Percentiles rank a stretch among this genome's conserved stretches.
phyloP scores from a whole-genome alignment of 176 grass and related monocot species.

The Avena sativa region DNA sequence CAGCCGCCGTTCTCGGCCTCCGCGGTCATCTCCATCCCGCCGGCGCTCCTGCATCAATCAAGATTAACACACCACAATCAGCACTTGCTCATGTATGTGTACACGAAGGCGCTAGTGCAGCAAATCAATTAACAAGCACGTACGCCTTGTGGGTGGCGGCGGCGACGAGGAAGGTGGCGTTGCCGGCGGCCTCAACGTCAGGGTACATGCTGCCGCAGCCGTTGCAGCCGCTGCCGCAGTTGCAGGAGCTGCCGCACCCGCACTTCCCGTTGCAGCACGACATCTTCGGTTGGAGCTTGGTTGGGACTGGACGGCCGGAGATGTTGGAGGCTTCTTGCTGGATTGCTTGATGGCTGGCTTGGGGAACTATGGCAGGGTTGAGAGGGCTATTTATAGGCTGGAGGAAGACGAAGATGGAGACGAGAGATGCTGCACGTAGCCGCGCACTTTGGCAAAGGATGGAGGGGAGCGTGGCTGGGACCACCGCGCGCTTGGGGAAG shows the following conservation, averaged over 20 bases:
- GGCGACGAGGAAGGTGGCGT: slow-evolving; percentile 34
- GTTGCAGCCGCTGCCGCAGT: slow-evolving; percentile 57
- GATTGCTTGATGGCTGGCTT: slow-evolving; percentile 24
- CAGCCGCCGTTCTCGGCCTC: slow-evolving; percentile 44
- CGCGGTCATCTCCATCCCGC: slow-evolving; percentile 31
- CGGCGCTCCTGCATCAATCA: slow-evolving; percentile 44
- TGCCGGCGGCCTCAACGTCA: slow-evolving; percentile 27
- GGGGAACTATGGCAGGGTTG: slow-evolving; percentile 21
- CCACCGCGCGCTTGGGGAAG: slow-evolving; percentile 24
- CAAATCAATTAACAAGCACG: background rate
- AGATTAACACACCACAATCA: background rate
- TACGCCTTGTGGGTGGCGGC: slow-evolving; percentile 48
- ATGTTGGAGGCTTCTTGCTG: slow-evolving; percentile 1
- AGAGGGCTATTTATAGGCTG: slow-evolving; percentile 36
- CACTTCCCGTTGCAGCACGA: slow-evolving; percentile 65
- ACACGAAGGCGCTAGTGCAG: no score
- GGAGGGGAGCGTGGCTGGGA: slow-evolving; percentile 20
- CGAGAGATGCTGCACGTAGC: slow-evolving; percentile 1
- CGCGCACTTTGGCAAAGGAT: slow-evolving; percentile 33
- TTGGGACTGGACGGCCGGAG: background rate
- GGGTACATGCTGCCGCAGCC: slow-evolving; percentile 63
- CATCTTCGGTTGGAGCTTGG: slow-evolving; percentile 41
- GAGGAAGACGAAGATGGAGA: background rate
- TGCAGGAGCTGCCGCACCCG: slow-evolving; percentile 56
- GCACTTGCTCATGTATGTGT: no score